Evolutionary conservation across 2,329 filamentous ascomycete species (phyloP).

Genomic region (Hymenoscyphus albidus): DNA sequence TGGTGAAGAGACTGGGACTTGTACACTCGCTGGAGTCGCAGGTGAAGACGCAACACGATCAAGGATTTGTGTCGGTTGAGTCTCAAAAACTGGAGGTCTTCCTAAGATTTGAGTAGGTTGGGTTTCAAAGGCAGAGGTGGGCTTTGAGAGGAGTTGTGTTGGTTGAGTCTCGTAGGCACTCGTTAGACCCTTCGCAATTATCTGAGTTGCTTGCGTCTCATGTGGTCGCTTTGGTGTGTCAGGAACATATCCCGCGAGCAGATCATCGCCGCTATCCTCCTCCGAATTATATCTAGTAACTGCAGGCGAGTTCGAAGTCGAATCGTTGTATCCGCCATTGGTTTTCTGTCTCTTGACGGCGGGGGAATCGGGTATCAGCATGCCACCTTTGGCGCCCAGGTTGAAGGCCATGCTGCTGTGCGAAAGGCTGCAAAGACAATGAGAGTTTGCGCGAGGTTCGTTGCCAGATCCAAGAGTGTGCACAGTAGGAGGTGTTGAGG

Average conservation of each 20-base stretch:
- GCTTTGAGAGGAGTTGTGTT: conserved; percentile 23
- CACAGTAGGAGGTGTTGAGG: background rate
- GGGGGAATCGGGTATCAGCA: conserved; percentile 25
- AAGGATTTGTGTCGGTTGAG: conserved; percentile 9
- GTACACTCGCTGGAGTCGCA: conserved; percentile 46
- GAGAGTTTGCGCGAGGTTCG: background rate
- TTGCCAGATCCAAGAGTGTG: background rate
- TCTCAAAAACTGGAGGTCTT: conserved; percentile 4
- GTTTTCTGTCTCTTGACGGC: conserved; percentile 35
- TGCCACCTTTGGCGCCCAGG: conserved; percentile 6
- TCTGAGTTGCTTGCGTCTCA: conserved; percentile 42
- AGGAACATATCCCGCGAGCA: conserved; percentile 43
- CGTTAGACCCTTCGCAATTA: conserved; percentile 23
- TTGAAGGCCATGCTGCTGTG: conserved; percentile 27
- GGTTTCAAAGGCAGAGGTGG: conserved; percentile 11
- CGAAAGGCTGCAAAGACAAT: background rate
- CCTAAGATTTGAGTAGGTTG: conserved; percentile 16
- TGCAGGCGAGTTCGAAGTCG: conserved; percentile 25
- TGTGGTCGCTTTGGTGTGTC: conserved; percentile 34
- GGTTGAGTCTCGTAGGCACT: conserved; percentile 18
- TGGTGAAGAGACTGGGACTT: conserved; percentile 88
- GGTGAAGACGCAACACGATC: conserved; percentile 3
- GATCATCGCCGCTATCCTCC: conserved; percentile 44
- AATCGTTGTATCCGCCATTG: conserved; percentile 31
- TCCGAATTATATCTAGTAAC: conserved; percentile 37